Conservation (phyloP, 345 rosid genomes). For the Excoecaria agallocha region DNA sequence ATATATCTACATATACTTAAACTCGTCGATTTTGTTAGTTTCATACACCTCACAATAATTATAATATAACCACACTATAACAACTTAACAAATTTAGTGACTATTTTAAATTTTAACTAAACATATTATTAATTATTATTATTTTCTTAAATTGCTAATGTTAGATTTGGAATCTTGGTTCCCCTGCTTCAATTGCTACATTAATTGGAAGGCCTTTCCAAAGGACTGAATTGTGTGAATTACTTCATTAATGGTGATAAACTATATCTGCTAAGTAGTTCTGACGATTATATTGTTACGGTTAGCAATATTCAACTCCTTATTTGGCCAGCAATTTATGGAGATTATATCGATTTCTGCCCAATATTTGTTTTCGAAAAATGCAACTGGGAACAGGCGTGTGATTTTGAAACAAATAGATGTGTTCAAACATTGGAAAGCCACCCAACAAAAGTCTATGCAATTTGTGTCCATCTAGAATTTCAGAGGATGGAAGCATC, state of each 20-base stretch:
- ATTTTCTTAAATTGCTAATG: slow-evolving; percentile 29
- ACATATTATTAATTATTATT: too few relatives aligned
- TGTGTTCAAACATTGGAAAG: slow-evolving; percentile 36
- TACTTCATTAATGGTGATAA: slow-evolving; percentile 11
- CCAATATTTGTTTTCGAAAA: background rate
- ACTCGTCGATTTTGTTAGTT: too few relatives aligned
- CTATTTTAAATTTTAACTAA: too few relatives aligned
- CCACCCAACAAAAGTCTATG: slow-evolving; percentile 24
- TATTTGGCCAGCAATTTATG: background rate
- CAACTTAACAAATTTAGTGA: too few relatives aligned
- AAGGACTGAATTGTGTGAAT: slow-evolving; percentile 33
- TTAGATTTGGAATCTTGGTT: slow-evolving; percentile 10
- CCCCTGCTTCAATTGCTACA: slow-evolving; percentile 24
- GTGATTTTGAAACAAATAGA: slow-evolving; percentile 23
- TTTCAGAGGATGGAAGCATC: slow-evolving; percentile 31
- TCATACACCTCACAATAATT: too few relatives aligned
- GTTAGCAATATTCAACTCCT: background rate
- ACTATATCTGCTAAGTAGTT: slow-evolving; percentile 29
- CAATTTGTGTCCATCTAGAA: slow-evolving; percentile 20
- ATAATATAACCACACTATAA: too few relatives aligned
- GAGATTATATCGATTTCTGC: background rate
- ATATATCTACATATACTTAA: too few relatives aligned
- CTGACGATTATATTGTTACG: slow-evolving; percentile 35
- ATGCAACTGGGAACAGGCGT: slow-evolving; percentile 17
- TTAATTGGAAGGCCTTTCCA: slow-evolving; percentile 21